Evolutionary conservation across 441 rosid species (phyloP).

Genomic region (Erysimum cheiri): DNA sequence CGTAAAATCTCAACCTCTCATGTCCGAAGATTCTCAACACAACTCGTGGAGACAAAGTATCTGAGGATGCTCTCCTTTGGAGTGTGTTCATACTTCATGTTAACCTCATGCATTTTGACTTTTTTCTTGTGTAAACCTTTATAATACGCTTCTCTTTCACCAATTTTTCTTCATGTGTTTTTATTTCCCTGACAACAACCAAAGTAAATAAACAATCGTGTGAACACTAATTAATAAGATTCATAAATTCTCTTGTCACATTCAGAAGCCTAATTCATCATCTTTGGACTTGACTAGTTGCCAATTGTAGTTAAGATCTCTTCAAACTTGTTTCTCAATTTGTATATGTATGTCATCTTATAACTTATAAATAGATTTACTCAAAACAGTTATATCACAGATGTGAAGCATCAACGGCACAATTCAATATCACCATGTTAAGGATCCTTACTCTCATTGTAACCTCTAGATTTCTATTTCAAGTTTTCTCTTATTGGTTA

Average conservation of each 20-base stretch:
- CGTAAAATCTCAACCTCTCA: constrained; percentile 1
- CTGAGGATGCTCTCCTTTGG: constrained; percentile 10
- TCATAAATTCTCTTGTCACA: neutral
- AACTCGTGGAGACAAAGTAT: constrained; percentile 24
- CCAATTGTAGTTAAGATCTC: neutral
- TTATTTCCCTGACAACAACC: constrained; percentile 28
- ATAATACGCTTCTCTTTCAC: constrained; percentile 19
- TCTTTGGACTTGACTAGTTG: neutral
- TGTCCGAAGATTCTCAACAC: constrained; percentile 6
- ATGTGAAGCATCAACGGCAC: constrained; percentile 17
- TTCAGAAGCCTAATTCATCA: neutral
- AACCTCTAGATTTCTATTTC: constrained; percentile 11
- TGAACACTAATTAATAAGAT: neutral
- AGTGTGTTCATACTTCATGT: constrained; percentile 25
- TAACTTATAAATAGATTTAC: neutral
- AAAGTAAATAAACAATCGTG: neutral
- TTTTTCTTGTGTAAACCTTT: constrained; percentile 33
- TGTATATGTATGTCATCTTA: neutral
- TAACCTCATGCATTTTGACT: constrained; percentile 30
- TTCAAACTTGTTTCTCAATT: constrained; percentile 10
- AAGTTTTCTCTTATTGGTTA: constrained; percentile 8
- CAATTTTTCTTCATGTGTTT: constrained; percentile 5
- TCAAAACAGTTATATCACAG: neutral
- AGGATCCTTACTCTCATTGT: neutral
- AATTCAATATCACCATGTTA: constrained; percentile 7